Percentiles rank a stretch among this genome's conserved stretches.
These are phyloP conservation scores for Erodium maritimum DNA, from an alignment of 345 rosid species.

Conservation along the genomic window DNA sequence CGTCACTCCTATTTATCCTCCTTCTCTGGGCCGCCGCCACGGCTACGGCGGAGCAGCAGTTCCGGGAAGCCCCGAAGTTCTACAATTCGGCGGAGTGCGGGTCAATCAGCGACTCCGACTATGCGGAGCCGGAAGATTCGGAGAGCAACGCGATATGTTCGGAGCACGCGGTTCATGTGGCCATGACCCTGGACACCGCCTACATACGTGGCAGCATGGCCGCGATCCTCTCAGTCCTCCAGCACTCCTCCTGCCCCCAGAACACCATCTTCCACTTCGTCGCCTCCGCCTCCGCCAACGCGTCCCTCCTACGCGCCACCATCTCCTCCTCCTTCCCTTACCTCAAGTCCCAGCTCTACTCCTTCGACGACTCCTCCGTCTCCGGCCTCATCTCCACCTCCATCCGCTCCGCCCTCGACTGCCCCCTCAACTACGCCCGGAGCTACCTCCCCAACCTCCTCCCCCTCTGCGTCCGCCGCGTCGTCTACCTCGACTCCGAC, in stretches of 20 bases:
- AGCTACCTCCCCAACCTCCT: not conserved
- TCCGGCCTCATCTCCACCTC: conserved; percentile 1
- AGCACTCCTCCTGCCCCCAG: conserved; percentile 6
- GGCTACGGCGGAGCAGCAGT: not conserved
- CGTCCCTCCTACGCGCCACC: conserved; percentile 3
- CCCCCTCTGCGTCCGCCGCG: not conserved
- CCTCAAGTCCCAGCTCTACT: conserved; percentile 3
- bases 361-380: not conserved
- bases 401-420: not conserved
- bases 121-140: conserved; percentile 2
- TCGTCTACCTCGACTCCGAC: too few relatives aligned
- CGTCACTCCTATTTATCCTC: not conserved
- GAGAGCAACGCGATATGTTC: conserved; percentile 41
- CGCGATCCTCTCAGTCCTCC: conserved; percentile 4
- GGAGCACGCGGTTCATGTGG: conserved; percentile 73
- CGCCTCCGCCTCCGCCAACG: conserved; percentile 1
- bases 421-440: conserved; percentile 2
- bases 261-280: conserved; percentile 4
- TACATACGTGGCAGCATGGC: conserved; percentile 76
- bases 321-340: conserved; percentile 3
- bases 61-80: not conserved
- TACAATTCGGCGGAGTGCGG: not conserved
- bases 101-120: not conserved
- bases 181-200: conserved; percentile 78
- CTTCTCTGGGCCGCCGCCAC: not conserved